phyloP scores from a whole-genome alignment of 306 rosid species.

The Sesbania bispinosa region DNA sequence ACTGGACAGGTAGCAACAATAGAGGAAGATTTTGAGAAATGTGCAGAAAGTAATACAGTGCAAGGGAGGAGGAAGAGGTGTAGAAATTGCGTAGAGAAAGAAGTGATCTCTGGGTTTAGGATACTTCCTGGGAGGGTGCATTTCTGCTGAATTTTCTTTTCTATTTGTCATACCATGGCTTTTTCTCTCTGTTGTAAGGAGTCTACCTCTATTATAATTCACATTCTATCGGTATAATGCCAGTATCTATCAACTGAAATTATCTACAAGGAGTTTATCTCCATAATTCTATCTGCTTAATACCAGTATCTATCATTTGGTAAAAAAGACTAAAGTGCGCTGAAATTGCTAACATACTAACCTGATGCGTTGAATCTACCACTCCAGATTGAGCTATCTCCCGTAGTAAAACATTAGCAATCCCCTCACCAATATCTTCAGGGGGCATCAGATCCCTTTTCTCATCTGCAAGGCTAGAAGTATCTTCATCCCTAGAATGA shows the following conservation, averaged over 20 bases:
- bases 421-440: slow-evolving; percentile 53
- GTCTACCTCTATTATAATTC: background rate
- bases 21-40: background rate
- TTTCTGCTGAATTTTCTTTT: background rate
- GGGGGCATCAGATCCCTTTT: slow-evolving; percentile 60
- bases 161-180: background rate
- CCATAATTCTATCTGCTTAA: background rate
- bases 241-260: background rate
- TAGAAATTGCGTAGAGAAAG: background rate
- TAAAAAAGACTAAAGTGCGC: background rate
- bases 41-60: background rate
- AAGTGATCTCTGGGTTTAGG: background rate
- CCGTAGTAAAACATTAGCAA: slow-evolving; percentile 63
- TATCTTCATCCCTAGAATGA: slow-evolving; percentile 47
- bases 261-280: background rate
- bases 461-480: slow-evolving; percentile 48
- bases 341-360: slow-evolving; percentile 29
- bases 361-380: slow-evolving; percentile 95
- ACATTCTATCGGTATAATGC: background rate
- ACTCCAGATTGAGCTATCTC: slow-evolving; percentile 86
- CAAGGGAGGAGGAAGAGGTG: background rate
- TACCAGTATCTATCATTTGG: slow-evolving; percentile 1
- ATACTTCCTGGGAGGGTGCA: background rate
- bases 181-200: background rate
- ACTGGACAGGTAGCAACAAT: background rate